Percentiles rank a stretch among this genome's conserved stretches.
Evolutionary conservation across 78 protist species (phyloP).

Genomic region (Bigelowiella natans): DNA sequence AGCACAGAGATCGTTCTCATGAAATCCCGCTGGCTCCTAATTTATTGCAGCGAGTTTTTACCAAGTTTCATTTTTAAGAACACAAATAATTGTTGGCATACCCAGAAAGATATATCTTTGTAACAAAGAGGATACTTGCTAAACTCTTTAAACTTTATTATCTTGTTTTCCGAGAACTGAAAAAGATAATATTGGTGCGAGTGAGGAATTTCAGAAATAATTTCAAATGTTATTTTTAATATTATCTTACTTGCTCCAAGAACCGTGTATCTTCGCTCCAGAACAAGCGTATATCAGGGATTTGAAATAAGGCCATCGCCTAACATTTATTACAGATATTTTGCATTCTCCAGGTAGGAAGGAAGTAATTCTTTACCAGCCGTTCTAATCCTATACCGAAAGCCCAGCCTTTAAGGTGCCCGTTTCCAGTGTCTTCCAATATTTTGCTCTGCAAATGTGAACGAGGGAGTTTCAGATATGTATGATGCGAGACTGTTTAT

Average conservation of each 20-base stretch:
- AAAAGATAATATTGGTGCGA: not conserved
- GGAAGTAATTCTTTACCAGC: slow-evolving; percentile 3
- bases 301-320: slow-evolving; percentile 56
- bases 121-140: slow-evolving; percentile 12
- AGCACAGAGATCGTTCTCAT: not conserved
- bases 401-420: not conserved
- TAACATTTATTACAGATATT: too few species aligned
- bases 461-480: too few species aligned
- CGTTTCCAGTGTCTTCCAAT: not conserved
- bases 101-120: slow-evolving; percentile 14
- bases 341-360: slow-evolving; percentile 65
- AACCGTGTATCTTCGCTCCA: slow-evolving; percentile 80
- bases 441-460: slow-evolving; percentile 4
- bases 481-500: not conserved
- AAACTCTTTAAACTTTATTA: not conserved
- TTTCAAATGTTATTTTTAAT: not conserved
- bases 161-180: slow-evolving; percentile 4
- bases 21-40: not conserved
- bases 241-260: slow-evolving; percentile 42
- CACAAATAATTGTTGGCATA: too few species aligned
- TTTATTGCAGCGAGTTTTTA: too few species aligned
- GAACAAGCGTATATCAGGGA: slow-evolving; percentile 75
- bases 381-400: not conserved
- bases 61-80: too few species aligned
- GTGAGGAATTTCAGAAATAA: not conserved